Evolutionary conservation across 768 basidiomycete species (phyloP), one percentile per base, ranked within the genome.

Genomic region (Boletus subcaerulescens): DNA sequence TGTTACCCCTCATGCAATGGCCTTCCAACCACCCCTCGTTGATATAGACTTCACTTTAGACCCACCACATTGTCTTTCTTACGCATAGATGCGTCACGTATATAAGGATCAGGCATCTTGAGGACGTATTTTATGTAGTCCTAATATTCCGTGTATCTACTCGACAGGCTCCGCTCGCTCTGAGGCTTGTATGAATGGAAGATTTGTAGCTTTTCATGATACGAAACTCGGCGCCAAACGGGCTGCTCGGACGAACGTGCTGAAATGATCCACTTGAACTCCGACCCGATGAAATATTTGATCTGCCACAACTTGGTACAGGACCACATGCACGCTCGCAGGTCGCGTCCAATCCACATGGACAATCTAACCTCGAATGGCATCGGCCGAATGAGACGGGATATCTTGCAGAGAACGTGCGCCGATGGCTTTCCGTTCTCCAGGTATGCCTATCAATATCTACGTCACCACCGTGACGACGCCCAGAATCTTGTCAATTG

Each of bases 51-150:
- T 57, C 38, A 51, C 26, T n/a, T 50, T 69, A 67, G 65, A 65
- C 36, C 55, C 41, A 35, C 50, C 49, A 55, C 53, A 51, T 60
- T 53, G 29, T 52, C 40, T 59, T 57, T 55, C 55, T 41, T 39
- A 55, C 42, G 49, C 62, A 57, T 68, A 67, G 68, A 70, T 65
- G 66, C 60, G 68, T 60, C 60, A 57, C 63, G 45, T 65, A 65
- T 69, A 61, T 61, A 69, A 52, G 65, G 66, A 67, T 67, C 65
- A 62, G 66, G 61, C 60, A 70, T 70, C 66, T 70, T 72, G 64
- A 60, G 65, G 69, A 69, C 60, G 65, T 69, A 69, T 71, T 62
- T 62, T 69, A 69, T 69, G 65, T 66, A 62, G 56, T 65, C 65
- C 29, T 68, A 68, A 68, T 68, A 61, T 65, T 59, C 57, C 48